Base-by-base conservation (phyloP, 2,329 filamentous ascomycete genomes). In the Trichoderma atroviride region DNA sequence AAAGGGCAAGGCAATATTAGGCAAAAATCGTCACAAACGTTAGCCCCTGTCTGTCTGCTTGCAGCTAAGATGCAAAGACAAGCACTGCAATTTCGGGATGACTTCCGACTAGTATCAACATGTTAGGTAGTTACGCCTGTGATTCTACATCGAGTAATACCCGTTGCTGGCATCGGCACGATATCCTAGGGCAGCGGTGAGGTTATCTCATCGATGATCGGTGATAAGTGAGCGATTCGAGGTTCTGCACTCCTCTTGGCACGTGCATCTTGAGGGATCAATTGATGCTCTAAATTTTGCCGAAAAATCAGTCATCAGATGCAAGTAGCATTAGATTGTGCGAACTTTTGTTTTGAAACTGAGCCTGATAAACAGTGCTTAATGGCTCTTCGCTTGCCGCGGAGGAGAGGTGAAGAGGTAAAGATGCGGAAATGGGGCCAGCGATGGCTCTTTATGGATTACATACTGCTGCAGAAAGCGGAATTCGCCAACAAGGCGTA, bases 21-120 rank as follows among this genome's bases (percentile, higher is more conserved):
- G 40, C 40, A 43, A 43, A 43, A 43, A 43, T 50, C 19, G 47
- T 50, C n/a, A 13, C n/a, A 13, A 50, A 24, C 22, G 4, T 24
- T 22, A 11, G 47, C 16, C 58, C 40, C 53, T 56, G 27, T n/a
- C 40, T 14, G 27, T n/a, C 40, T 14, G 11, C 14, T 37, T 40
- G 27, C 13, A 56, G n/a, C 50, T 55, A 35, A 55, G 24, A 40
- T 43, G 61, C 19, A 40, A 56, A 52, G 24, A 40, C 40, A 52
- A 35, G 33, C 22, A 64, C 50, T 64, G 61, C 14, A 64, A 56
- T 64, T 43, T 64, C 61, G 61, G 61, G 35, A 56, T n/a, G 61
- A 10, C 24, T 43, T 43, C 61, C 61, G 61, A 40, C 50, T n/a
- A 37, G 50, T 24, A 55, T 55, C 50, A 22, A 56, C 24, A 40